Evolutionary conservation across 148 eudicot species (phyloP), one percentile per base, ranked within the genome.

Genomic region (Rhododendron vialii): DNA sequence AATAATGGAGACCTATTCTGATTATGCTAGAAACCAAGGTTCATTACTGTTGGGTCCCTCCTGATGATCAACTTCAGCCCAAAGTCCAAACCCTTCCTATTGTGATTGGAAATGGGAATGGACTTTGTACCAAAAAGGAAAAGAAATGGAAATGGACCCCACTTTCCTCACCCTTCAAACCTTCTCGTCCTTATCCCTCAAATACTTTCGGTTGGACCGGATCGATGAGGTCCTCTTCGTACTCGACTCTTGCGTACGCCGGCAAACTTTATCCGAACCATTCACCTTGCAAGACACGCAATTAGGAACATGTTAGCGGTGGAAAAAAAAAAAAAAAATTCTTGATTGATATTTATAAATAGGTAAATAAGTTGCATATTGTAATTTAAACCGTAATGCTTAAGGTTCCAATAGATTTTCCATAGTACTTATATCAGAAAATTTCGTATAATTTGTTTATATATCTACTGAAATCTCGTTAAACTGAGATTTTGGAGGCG

Each of bases 11-110:
- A 28, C 41, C 50, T n/a, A 69, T 35, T 26, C 24, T 48, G 36
- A 26, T 80, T 80, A 51, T 55, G 65, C 20, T 53, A 55, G 20
- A 12, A 50, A 30, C 63, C 13, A 4, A 20, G 51, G n/a, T 41
- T 41, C 8, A 84, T 84, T 18, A 75, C n/a, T 3, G 2, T 17
- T 53, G 80, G 85, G 85, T 30, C 85, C 55, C 85, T 30, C 26
- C 12, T 48, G 28, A 73, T 84, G 33, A 76, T 76, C 81, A 36
- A 7, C 50, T 74, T 67, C 30, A 18, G 48, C 55, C 71, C 18
- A 51, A 35, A 43, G 33, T 26, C 33, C 33, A 30, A 28, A 41
- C 13, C n/a, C 75, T 13, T 10, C 76, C 69, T 26, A 15, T 63
- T 22, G 74, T 82, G 30, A 82, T 82, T 82, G 20, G 50, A 53